Percentiles rank a stretch among this genome's conserved stretches.
Evolutionary conservation across 2,329 filamentous ascomycete species (phyloP).

Genomic region (Penicillium sp.): DNA sequence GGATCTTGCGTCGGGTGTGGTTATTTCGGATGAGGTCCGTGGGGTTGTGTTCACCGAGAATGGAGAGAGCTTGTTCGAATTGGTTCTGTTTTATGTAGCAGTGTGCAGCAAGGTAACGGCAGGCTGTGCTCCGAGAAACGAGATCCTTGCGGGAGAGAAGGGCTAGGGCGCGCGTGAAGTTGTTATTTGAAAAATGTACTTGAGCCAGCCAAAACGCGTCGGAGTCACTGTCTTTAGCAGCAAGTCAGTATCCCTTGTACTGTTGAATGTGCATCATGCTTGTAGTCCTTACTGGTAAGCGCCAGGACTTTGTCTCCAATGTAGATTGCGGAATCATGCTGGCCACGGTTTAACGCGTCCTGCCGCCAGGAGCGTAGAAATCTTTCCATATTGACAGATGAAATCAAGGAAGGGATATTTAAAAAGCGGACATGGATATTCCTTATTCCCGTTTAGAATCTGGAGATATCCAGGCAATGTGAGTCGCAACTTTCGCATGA

Average conservation of each 20-base stretch:
- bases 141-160: constrained; percentile 83
- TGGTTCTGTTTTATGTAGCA: constrained; percentile 90
- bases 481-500: constrained; percentile 8
- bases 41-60: constrained; percentile 93
- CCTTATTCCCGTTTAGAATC: neutral
- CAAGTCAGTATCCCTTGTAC: constrained; percentile 4
- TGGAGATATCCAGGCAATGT: neutral
- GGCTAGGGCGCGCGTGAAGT: constrained; percentile 86
- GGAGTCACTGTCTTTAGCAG: constrained; percentile 71
- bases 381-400: constrained; percentile 67
- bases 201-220: constrained; percentile 99
- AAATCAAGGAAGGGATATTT: neutral
- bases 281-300: constrained; percentile 65
- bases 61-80: constrained; percentile 79
- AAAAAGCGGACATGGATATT: constrained; percentile 9
- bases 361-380: constrained; percentile 93
- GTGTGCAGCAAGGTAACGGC: constrained; percentile 87
- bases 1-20: constrained; percentile 66
- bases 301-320: constrained; percentile 96
- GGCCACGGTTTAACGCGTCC: constrained; percentile 91
- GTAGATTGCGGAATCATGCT: constrained; percentile 95
- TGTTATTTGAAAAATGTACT: constrained; percentile 91
- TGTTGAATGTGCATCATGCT: neutral
- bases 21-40: constrained; percentile 74
- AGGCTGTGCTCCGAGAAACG: constrained; percentile 75